These are phyloP conservation scores for Xylariaceae sp. DNA, from an alignment of 2,329 filamentous ascomycete species.

Conservation along the genomic window DNA sequence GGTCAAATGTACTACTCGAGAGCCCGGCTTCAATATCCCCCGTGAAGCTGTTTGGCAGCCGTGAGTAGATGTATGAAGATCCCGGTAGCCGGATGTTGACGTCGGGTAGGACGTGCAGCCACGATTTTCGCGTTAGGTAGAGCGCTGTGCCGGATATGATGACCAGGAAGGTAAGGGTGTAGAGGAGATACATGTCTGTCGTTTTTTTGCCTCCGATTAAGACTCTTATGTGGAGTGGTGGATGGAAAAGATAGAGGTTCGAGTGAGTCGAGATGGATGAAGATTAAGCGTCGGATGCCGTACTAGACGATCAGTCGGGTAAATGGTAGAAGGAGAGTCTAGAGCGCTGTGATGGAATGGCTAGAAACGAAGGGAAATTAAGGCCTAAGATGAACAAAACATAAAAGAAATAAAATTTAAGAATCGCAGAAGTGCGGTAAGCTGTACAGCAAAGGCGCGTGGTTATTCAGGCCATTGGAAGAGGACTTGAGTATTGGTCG, in stretches of 20 bases:
- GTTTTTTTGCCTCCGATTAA: constrained; percentile 1
- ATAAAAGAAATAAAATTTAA: neutral
- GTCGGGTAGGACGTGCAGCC: constrained; percentile 71
- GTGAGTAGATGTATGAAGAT: constrained; percentile 68
- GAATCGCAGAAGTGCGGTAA: constrained; percentile 10
- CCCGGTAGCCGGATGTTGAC: constrained; percentile 3
- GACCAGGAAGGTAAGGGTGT: constrained; percentile 73
- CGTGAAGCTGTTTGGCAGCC: constrained; percentile 74
- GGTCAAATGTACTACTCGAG: constrained; percentile 81
- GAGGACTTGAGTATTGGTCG: neutral
- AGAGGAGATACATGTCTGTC: constrained; percentile 70
- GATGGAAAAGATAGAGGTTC: neutral
- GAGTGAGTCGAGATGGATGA: neutral
- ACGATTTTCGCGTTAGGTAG: constrained; percentile 80
- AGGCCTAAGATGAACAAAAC: neutral
- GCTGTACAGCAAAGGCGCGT: neutral
- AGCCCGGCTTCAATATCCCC: constrained; percentile 89
- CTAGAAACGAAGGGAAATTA: constrained; percentile 4
- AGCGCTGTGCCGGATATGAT: constrained; percentile 75
- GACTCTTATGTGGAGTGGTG: constrained; percentile 9
- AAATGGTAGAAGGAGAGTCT: neutral
- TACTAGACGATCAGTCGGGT: neutral
- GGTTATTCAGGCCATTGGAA: constrained; percentile 25
- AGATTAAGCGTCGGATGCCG: neutral
- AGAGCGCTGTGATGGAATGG: constrained; percentile 3